Base-by-base conservation (phyloP, 768 basidiomycete genomes). In the Gyrodon lividus region DNA sequence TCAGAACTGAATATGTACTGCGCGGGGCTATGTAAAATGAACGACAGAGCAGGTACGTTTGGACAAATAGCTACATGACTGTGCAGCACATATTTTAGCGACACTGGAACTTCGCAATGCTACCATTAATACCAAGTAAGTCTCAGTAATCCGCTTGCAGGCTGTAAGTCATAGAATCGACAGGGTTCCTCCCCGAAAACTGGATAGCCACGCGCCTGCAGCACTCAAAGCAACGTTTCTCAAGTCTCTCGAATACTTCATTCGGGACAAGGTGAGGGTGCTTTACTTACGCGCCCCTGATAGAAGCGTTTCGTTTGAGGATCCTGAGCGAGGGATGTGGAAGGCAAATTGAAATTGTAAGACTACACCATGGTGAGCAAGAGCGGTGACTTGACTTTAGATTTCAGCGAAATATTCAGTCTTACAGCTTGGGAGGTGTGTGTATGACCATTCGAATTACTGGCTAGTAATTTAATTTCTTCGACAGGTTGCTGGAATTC, bases 31-130 rank as follows among this genome's bases (percentile, higher is more conserved):
- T 55, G 69, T 67, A 8, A 69, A 70, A 22, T 78, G 80, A 0
- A 80, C 80, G 0, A 78, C 78, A 8, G 80, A 83, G 60, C 69
- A 69, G 55, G 74, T 74, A 35, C 22, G 56, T 38, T 22, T 10
- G 34, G 34, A 8, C 24, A 5, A 5, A 22, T 46, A n/a, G 7
- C 17, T 31, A 37, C 12, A 2, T 38, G 16, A 43, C 30, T 44
- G 4, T n/a, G 16, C 14, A 43, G 16, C 9, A n/a, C 52, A 75
- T 74, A 53, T 64, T 16, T 54, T 78, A 13, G 61, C 70, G 0
- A 60, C 75, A 57, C 63, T 78, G 17, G 64, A 76, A 53, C 60
- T 77, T 20, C 68, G 67, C 46, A 63, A 65, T 35, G 73, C 67
- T 0, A 66, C 70, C 1, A 58, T 77, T 17, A 76, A 78, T 54